A percentile compares a stretch with the other conserved stretches of the same genome.
Evolutionary conservation across 345 rosid genomes (phyloP).

Genomic region (Trapa bicornis): DNA sequence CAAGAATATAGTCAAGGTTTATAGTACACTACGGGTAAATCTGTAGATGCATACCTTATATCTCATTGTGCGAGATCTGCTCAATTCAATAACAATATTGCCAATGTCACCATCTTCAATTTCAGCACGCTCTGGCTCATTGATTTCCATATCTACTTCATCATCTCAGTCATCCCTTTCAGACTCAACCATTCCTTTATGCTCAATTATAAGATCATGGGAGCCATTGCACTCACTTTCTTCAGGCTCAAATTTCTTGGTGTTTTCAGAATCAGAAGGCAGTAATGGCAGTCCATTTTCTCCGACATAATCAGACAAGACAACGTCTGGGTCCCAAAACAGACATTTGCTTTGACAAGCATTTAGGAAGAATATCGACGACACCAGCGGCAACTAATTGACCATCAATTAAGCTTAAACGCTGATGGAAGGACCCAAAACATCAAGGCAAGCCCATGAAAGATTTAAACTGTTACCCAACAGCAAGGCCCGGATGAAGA

Average conservation of each 20-base stretch:
- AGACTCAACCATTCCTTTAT: conserved; percentile 28
- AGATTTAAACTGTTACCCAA: too few species aligned
- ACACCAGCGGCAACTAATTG: conserved; percentile 88
- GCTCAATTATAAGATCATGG: conserved; percentile 27
- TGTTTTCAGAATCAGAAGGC: conserved; percentile 26
- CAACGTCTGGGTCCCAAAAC: conserved; percentile 94
- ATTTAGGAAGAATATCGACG: conserved; percentile 78
- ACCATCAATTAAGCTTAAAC: conserved; percentile 60
- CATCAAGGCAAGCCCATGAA: conserved; percentile 44
- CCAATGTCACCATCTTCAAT: conserved; percentile 28
- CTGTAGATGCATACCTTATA: conserved; percentile 43
- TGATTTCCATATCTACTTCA: conserved; percentile 23
- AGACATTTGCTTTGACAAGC: conserved; percentile 86
- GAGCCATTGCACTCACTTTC: conserved; percentile 26
- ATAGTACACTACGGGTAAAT: not conserved
- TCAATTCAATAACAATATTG: conserved; percentile 34
- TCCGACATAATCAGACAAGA: conserved; percentile 47
- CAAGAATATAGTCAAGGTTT: not conserved
- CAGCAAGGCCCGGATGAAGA: too few species aligned
- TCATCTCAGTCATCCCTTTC: conserved; percentile 42
- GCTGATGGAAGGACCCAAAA: conserved; percentile 96
- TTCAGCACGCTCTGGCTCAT: conserved; percentile 10
- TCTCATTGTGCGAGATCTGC: conserved; percentile 34
- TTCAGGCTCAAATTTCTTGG: conserved; percentile 22
- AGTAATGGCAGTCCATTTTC: conserved; percentile 27